These are phyloP conservation scores for Aspergillus luchuensis DNA, from an alignment of 2,329 filamentous ascomycete genomes.

Conservation along the genomic window DNA sequence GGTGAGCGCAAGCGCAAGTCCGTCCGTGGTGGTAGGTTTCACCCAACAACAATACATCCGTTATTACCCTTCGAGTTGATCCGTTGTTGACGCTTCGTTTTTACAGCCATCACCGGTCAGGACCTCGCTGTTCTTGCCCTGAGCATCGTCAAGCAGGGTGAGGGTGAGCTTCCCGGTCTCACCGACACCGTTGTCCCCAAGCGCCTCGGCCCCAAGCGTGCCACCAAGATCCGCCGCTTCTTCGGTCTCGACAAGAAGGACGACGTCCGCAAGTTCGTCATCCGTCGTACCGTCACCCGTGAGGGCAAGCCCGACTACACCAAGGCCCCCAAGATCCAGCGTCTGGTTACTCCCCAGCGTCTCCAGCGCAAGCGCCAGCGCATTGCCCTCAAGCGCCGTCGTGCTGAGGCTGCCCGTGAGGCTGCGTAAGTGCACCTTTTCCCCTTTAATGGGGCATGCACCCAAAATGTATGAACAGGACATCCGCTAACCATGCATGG, in stretches of 20 bases:
- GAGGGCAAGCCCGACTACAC: slow-evolving; percentile 98
- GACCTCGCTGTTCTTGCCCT: slow-evolving; percentile 95
- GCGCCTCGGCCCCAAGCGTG: slow-evolving; percentile 98
- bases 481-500: not conserved
- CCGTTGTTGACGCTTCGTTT: slow-evolving; percentile 22
- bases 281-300: slow-evolving; percentile 94
- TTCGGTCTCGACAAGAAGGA: slow-evolving; percentile 99
- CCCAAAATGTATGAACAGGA: not conserved
- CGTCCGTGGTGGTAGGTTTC: slow-evolving; percentile 70
- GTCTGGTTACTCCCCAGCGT: slow-evolving; percentile 98
- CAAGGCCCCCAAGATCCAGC: slow-evolving; percentile 99
- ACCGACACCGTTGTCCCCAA: slow-evolving; percentile 99
- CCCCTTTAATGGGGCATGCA: too few species aligned
- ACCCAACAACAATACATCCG: slow-evolving; percentile 1
- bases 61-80: not conserved
- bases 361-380: slow-evolving; percentile 99
- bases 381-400: slow-evolving; percentile 96
- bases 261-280: slow-evolving; percentile 99
- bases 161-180: slow-evolving; percentile 87
- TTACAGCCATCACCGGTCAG: slow-evolving; percentile 85
- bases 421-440: slow-evolving; percentile 73
- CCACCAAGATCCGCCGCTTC: slow-evolving; percentile 99
- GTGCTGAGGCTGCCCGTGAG: slow-evolving; percentile 95
- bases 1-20: slow-evolving; percentile 99
- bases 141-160: slow-evolving; percentile 96